phyloP scores from a whole-genome alignment of 441 rosid species.

The Populus hybrid region DNA sequence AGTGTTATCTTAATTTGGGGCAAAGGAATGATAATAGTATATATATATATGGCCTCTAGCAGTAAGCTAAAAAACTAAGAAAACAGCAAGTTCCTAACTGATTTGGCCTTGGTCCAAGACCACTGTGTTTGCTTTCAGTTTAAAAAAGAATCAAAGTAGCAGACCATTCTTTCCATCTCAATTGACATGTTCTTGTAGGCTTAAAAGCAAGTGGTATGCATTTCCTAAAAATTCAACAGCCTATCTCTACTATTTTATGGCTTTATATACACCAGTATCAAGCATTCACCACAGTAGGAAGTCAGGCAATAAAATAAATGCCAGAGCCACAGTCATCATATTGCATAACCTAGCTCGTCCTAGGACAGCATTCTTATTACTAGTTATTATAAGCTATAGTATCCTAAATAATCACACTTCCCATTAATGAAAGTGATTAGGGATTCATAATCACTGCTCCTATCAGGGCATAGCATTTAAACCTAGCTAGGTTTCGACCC shows the following conservation, averaged over 20 bases:
- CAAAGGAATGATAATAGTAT: constrained; percentile 31
- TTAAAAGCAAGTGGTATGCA: constrained; percentile 32
- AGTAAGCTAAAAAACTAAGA: neutral
- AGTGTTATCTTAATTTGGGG: neutral
- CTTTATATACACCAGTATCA: constrained; percentile 21
- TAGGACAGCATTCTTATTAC: neutral
- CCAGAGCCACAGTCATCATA: neutral
- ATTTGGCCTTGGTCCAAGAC: neutral
- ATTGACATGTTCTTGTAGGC: neutral
- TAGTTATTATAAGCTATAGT: neutral
- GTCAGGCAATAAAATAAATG: neutral
- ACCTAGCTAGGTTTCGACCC: neutral
- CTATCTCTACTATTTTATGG: constrained; percentile 13
- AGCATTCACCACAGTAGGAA: neutral
- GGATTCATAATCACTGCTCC: constrained; percentile 21
- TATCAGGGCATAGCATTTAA: neutral
- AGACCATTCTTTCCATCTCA: constrained; percentile 5
- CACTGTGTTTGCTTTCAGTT: neutral
- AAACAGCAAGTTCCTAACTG: neutral
- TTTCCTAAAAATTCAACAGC: neutral
- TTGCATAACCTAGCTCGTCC: neutral
- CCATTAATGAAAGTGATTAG: neutral
- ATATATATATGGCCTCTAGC: neutral
- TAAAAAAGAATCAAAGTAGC: constrained; percentile 6
- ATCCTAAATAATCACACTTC: neutral